Base-by-base conservation (phyloP, 164 flowering plant species). In the Piper longum region DNA sequence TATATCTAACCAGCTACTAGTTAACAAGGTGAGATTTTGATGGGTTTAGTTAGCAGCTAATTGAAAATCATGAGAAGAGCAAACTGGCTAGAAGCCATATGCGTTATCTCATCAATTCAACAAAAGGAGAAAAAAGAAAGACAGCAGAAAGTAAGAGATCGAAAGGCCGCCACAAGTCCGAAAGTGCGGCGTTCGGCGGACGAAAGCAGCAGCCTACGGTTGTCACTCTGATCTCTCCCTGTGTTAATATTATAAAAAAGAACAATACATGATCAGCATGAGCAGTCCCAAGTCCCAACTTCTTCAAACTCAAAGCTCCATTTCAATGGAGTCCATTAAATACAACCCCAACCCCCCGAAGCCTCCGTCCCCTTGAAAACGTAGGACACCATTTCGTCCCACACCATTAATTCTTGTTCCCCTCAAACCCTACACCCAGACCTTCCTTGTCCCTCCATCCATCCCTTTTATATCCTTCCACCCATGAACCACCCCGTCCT, bases 171-270 rank as follows among this genome's bases (percentile, higher is more conserved):
- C 82, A 73, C 76, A 83, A 81, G 79, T 80, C 75, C 83, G 86
- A 66, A 80, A 77, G 88, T 80, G 84, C 85, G 89, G 90, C 95
- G 87, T 78, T 91, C 90, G 98, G 96, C 91, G 91, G 79, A 79
- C 64, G 74, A 72, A 70, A 14, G 17, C 44, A 48, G 36, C 36
- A 26, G 36, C 41, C 45, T 51, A 43, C 41, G 63, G 41, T 36
- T 54, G 39, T 41, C 26, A 57, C 4, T 26, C 36, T 26, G 36
- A 26, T 26, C 36, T 26, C 36, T 26, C 36, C 36, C 36, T 26
- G 36, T 26, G 36, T 26, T 26, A 26, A 26, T 2, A 26, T 48
- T 48, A 3, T 48, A 48, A 48, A 9, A 48, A 48, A 48, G 52
- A 48, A 48, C 14, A 9, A 44, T 44, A 5, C 1, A 6, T 9